Conservation (phyloP, 2,329 filamentous ascomycete species). For the Tolypocladium album region DNA sequence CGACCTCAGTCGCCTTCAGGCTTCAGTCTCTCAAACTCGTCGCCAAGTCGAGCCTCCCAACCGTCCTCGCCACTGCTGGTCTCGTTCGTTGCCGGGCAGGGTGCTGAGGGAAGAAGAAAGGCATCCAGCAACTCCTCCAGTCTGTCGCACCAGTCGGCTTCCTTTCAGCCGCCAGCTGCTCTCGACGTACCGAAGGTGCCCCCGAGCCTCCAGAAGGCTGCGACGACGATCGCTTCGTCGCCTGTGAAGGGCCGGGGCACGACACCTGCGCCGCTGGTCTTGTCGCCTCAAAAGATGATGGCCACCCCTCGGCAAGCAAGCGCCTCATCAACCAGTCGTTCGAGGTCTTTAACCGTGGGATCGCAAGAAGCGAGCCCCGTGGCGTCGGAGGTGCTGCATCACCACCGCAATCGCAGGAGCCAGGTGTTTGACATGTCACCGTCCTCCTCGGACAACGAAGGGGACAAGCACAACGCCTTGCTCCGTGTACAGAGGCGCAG, state of each 20-base stretch:
- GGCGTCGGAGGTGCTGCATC: conserved; percentile 55
- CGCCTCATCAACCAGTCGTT: conserved; percentile 54
- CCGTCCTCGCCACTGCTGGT: conserved; percentile 72
- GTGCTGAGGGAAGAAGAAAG: conserved; percentile 71
- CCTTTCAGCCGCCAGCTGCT: conserved; percentile 59
- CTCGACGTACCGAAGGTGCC: conserved; percentile 61
- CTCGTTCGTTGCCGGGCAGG: conserved; percentile 81
- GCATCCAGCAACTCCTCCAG: conserved; percentile 83
- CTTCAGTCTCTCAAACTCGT: conserved; percentile 69
- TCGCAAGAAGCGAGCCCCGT: conserved; percentile 84
- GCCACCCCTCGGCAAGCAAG: conserved; percentile 51
- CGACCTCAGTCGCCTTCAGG: conserved; percentile 81
- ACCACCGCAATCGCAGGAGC: conserved; percentile 82
- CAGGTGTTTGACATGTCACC: conserved; percentile 95
- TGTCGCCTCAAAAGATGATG: conserved; percentile 53
- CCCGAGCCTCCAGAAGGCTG: conserved; percentile 48
- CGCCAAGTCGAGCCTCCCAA: conserved; percentile 70
- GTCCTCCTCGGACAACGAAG: conserved; percentile 95
- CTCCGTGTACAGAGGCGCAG: conserved; percentile 85
- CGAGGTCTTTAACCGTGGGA: conserved; percentile 83
- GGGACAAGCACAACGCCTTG: conserved; percentile 80
- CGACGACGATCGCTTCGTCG: conserved; percentile 42
- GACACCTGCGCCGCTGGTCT: conserved; percentile 38
- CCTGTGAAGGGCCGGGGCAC: conserved; percentile 44
- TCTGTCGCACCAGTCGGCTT: conserved; percentile 67